Evolutionary conservation across 2,329 filamentous ascomycete species (phyloP), one percentile per base, ranked within the genome.

Genomic region (Fusarium succisae): DNA sequence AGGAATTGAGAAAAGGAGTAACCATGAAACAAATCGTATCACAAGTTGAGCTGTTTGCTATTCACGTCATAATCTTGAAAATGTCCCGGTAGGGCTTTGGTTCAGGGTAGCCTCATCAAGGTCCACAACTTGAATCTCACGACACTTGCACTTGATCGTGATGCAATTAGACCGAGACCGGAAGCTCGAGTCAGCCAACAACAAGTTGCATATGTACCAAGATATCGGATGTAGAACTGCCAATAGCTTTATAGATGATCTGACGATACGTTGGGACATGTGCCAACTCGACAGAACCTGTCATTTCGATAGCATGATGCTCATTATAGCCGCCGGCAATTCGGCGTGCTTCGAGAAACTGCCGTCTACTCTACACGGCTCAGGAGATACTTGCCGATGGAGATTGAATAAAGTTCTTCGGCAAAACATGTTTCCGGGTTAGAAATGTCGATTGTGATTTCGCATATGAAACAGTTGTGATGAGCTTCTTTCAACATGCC

Each of bases 191-290:
- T 37, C n/a, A 20, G 18, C 12, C 24, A 8, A 9, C 14, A 53
- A 30, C 15, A 41, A 35, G 48, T 5, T 63, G 30, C 39, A 43
- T 41, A 47, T 26, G 56, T 12, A 24, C 32, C 35, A 41, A 53
- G 28, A 62, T 59, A 28, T 43, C 10, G 22, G 3, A 12, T 24
- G 24, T 15, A 24, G 28, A 32, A 37, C 41, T 61, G 41, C 55
- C 38, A 51, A 47, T 35, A n/a, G 17, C 55, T 58, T 53, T 6
- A 10, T 30, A 45, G 35, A 73, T 75, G 72, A 63, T 75, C 72
- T 75, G 72, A 75, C 47, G 56, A 66, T 66, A 26, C 4, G 15
- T 30, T 11, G 22, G 18, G 24, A 37, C 24, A 47, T 43, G 24
- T 48, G 28, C 28, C 28, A 30, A 30, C 20, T 12, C 20, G 24